Conservation (phyloP, 2,329 filamentous ascomycete species). For the Alternaria tenuissima region DNA sequence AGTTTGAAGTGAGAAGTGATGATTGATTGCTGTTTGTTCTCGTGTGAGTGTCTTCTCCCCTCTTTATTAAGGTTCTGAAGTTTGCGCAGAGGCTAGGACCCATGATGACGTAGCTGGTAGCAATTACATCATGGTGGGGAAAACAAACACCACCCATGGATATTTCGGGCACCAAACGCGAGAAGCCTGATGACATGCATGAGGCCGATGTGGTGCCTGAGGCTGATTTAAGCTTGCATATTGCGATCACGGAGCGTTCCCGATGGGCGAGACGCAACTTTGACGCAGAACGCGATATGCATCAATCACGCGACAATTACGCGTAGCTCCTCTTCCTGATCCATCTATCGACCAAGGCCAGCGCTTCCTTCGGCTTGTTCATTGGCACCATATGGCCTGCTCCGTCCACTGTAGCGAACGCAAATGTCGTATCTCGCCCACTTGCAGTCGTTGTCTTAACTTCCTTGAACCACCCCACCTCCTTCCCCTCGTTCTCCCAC, state of each 20-base stretch:
- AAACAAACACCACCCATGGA: conserved; percentile 18
- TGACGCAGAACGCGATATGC: background rate
- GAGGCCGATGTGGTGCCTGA: conserved; percentile 12
- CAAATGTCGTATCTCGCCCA: conserved; percentile 44
- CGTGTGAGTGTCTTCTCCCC: conserved; percentile 7
- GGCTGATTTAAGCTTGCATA: conserved; percentile 6
- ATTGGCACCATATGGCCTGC: conserved; percentile 55
- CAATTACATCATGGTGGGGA: conserved; percentile 40
- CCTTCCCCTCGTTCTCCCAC: conserved; percentile 36
- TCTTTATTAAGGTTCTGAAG: conserved; percentile 20
- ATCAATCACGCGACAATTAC: conserved; percentile 16
- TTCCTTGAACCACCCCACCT: conserved; percentile 48
- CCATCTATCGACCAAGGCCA: conserved; percentile 43
- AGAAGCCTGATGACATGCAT: conserved; percentile 20
- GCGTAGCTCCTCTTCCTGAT: conserved; percentile 42
- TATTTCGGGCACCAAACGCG: conserved; percentile 25
- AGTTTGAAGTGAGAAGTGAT: background rate
- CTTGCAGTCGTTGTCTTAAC: conserved; percentile 39
- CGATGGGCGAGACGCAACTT: background rate
- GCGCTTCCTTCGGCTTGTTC: conserved; percentile 43
- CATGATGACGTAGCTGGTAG: conserved; percentile 32
- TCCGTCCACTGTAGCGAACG: conserved; percentile 49
- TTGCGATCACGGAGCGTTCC: background rate
- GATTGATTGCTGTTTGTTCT: conserved; percentile 5
- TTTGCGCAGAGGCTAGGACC: conserved; percentile 18